Base-by-base conservation (phyloP, 2,329 filamentous ascomycete genomes). In the Teratosphaeriaceae sp. region DNA sequence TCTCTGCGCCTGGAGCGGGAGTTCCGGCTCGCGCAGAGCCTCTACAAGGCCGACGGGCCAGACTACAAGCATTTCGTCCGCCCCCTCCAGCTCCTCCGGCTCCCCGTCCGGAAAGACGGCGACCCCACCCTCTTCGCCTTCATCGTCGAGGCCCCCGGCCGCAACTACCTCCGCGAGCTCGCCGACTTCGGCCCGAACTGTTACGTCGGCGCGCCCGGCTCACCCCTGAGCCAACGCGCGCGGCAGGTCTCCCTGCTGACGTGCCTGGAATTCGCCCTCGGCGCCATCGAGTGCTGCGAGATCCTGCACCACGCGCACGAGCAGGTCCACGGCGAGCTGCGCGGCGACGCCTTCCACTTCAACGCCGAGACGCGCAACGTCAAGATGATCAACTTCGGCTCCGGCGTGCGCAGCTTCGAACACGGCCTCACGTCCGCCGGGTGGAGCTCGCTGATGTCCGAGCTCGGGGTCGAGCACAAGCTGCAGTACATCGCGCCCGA, bases 401-500 rank as follows among this genome's bases (percentile, higher is more conserved):
- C 87, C 11, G 90, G 90, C 2, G 73, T 88, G 34, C 76, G 88
- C 41, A 86, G 88, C 0, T 96, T 96, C 53, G 90, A 96, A 64
- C 87, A 95, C 65, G 87, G 89, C 3, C 72, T 97, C 34, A 76
- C 73, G 6, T 90, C 86, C 56, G 83, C 85, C 16, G 88, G 88
- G 24, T 97, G 90, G 90, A 85, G 84, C 9, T 77, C 78, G 1
- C 68, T 96, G 8, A 90, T 86, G 11, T 83, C 84, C 46, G 86
- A 96, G 61, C 67, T 88, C 6, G 89, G 89, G 2, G 86, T 88
- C 31, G 88, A 88, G 65, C 83, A 89, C 59, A 95, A 94, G 65
- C 72, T 97, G 16, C 80, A 89, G 40, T 96, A 88, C 60, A 94
- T 96, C 60, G 90, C 88, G 36, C 89, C 90, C 0, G 90, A 97